Percentiles rank a stretch among this genome's conserved stretches.
These are phyloP conservation scores for Phaeolepiota aurea DNA, from an alignment of 768 basidiomycete genomes.

Conservation along the genomic window DNA sequence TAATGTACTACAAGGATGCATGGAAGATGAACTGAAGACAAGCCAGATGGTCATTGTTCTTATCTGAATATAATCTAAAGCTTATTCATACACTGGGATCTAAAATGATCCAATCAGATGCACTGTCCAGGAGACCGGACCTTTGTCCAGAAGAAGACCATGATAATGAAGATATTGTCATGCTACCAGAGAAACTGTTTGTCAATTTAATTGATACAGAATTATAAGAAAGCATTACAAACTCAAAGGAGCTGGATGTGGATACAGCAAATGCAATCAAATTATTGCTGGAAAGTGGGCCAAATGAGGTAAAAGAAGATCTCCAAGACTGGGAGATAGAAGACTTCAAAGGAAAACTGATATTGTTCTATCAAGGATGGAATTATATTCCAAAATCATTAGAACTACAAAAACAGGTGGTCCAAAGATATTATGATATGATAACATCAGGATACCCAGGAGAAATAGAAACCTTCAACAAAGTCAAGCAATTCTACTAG, in stretches of 20 bases:
- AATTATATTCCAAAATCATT: background rate
- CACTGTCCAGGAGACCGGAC: constrained; percentile 10
- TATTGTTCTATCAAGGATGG: background rate
- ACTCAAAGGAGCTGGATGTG: background rate
- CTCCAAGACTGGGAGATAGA: constrained; percentile 6
- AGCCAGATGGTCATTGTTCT: constrained; percentile 3
- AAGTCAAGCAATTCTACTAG: background rate
- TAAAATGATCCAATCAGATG: constrained; percentile 10
- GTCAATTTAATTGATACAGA: constrained; percentile 6
- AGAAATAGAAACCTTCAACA: background rate
- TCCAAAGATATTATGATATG: background rate
- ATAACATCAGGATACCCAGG: background rate
- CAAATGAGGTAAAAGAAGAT: background rate
- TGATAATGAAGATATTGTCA: constrained; percentile 8
- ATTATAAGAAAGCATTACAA: constrained; percentile 3
- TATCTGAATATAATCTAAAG: constrained; percentile 1
- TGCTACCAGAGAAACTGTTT: constrained; percentile 9
- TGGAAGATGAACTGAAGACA: background rate
- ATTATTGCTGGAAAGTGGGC: background rate
- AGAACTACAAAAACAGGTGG: background rate
- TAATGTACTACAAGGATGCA: constrained; percentile 5
- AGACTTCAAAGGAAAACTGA: constrained; percentile 1
- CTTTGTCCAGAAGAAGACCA: constrained; percentile 6
- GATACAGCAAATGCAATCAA: background rate
- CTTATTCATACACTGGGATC: constrained; percentile 4